These are phyloP conservation scores for Cardamine resedifolia DNA, from an alignment of 345 rosid species.

Conservation along the genomic window DNA sequence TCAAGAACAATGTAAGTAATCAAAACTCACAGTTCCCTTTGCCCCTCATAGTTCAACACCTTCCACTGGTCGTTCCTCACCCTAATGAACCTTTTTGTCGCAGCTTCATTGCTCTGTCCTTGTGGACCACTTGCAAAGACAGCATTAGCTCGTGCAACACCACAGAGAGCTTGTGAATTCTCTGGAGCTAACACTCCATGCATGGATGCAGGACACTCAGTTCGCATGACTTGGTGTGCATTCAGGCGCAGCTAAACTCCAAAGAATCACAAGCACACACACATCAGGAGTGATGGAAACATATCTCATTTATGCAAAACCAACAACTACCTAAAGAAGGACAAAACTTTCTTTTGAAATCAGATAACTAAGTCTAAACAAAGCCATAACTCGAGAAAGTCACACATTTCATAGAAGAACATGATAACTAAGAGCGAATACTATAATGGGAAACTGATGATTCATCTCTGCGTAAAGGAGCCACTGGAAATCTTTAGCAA, in stretches of 20 bases:
- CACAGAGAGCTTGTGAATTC: neutral
- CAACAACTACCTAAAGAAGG: neutral
- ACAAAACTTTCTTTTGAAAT: neutral
- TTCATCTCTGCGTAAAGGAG: neutral
- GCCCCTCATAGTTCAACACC: too few species aligned
- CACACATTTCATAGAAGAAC: neutral
- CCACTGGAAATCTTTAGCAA: neutral
- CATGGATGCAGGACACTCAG: too few species aligned
- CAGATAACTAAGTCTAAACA: neutral
- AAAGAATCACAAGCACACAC: conserved; percentile 40
- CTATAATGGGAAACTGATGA: neutral
- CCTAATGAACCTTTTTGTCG: too few species aligned
- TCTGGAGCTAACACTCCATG: too few species aligned
- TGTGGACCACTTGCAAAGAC: too few species aligned
- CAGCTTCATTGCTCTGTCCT: too few species aligned
- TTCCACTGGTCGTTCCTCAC: too few species aligned
- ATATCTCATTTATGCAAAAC: neutral
- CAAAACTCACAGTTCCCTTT: too few species aligned
- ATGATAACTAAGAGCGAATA: neutral
- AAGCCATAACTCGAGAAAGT: neutral
- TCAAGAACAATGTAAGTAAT: too few species aligned
- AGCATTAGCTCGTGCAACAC: too few species aligned
- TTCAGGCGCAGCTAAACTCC: conserved; percentile 42
- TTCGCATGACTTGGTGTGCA: conserved; percentile 15
- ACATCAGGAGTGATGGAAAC: conserved; percentile 29